Evolutionary conservation across 176 grass and related monocot species (phyloP).

Genomic region (Ensete ventricosum): DNA sequence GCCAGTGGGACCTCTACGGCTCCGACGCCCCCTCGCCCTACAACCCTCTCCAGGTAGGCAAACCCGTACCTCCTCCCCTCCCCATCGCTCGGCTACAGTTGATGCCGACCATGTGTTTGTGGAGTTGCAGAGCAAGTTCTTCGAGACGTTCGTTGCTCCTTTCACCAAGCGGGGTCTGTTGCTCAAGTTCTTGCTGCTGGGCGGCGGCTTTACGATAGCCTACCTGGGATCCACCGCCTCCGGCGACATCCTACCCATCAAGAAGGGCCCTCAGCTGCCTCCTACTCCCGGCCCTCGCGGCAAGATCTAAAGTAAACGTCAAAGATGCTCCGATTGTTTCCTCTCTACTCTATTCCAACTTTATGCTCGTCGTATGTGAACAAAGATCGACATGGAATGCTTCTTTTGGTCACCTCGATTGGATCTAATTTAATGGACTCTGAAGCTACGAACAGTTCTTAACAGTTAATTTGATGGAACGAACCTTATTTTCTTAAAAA

Average conservation of each 20-base stretch:
- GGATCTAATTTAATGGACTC: too few relatives aligned
- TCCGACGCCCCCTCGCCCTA: conserved; percentile 86
- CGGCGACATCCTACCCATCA: conserved; percentile 78
- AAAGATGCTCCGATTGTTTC: conserved; percentile 6
- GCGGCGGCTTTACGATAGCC: conserved; percentile 62
- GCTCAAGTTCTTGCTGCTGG: conserved; percentile 89
- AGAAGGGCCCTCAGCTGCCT: conserved; percentile 92
- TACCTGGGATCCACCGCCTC: conserved; percentile 63
- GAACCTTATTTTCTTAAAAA: neutral
- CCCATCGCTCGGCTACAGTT: neutral
- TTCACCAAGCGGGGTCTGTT: conserved; percentile 96
- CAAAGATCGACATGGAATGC: too few relatives aligned
- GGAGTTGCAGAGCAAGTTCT: conserved; percentile 88
- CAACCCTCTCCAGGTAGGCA: conserved; percentile 67
- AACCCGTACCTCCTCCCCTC: neutral
- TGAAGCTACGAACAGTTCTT: neutral
- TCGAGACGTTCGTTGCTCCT: conserved; percentile 80
- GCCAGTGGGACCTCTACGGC: conserved; percentile 95
- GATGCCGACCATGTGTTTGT: neutral
- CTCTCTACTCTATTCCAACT: neutral
- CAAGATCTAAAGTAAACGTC: conserved; percentile 57
- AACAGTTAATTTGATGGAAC: neutral
- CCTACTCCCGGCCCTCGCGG: conserved; percentile 56
- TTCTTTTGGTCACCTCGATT: too few relatives aligned
- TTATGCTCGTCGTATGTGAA: too few relatives aligned